Evolutionary conservation across 176 grass and related monocot genomes (phyloP).

Genomic region (Triticum monococcum): DNA sequence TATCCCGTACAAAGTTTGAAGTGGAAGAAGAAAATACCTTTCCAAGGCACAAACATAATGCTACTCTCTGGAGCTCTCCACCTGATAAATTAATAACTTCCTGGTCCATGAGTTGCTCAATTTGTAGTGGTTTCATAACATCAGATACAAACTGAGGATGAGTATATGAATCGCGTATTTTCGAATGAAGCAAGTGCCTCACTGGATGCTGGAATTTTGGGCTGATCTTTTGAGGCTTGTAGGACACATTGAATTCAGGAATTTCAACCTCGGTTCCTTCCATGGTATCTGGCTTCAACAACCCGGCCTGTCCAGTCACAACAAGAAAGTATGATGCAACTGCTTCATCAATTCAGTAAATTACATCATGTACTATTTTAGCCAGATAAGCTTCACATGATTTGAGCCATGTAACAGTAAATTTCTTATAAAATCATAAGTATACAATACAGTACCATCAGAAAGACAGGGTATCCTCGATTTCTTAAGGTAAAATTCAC

Average conservation of each 20-base stretch:
- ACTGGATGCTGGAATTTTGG: conserved; percentile 76
- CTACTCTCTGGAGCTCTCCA: conserved; percentile 96
- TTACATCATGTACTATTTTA: neutral
- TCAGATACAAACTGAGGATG: conserved; percentile 88
- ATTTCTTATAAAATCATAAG: conserved; percentile 1
- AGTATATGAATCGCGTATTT: conserved; percentile 86
- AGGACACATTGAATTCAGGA: conserved; percentile 95
- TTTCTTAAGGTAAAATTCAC: neutral
- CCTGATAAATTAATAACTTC: conserved; percentile 94
- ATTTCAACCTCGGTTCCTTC: conserved; percentile 79
- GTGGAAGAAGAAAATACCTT: conserved; percentile 54
- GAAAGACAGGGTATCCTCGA: neutral
- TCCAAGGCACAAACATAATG: conserved; percentile 90
- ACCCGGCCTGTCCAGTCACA: conserved; percentile 58
- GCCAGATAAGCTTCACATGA: neutral
- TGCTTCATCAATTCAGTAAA: neutral
- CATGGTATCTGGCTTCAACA: conserved; percentile 72
- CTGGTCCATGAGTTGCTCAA: conserved; percentile 92
- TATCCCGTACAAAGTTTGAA: neutral
- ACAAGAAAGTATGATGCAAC: conserved; percentile 26
- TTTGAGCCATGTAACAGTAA: neutral
- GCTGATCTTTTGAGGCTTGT: conserved; percentile 94
- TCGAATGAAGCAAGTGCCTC: conserved; percentile 79
- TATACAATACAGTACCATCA: neutral
- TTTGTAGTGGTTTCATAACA: conserved; percentile 98